A percentile compares a stretch with the other conserved stretches of the same genome.
Conservation (phyloP, 352 stramenopile species). For the Globisporangium spinosum region DNA sequence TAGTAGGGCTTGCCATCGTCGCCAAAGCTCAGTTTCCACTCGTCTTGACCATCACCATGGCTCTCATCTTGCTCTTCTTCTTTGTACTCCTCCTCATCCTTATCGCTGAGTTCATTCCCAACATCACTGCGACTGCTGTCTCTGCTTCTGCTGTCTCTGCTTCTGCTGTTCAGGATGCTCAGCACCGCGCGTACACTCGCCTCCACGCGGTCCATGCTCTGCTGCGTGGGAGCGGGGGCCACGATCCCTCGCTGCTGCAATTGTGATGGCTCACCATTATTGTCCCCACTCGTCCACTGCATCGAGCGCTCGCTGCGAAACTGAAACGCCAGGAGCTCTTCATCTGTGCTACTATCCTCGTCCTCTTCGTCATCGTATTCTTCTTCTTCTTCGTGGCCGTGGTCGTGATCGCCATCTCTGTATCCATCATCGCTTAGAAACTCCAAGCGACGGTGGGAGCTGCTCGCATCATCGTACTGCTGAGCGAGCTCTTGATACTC, state of each 20-base stretch:
- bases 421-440: not conserved
- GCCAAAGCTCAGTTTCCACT: conserved; percentile 6
- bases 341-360: not conserved
- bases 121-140: conserved; percentile 19
- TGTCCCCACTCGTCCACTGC: not conserved
- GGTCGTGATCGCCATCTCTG: not conserved
- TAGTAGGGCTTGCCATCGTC: conserved; percentile 18
- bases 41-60: not conserved
- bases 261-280: not conserved
- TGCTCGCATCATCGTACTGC: not conserved
- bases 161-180: conserved; percentile 39
- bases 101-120: conserved; percentile 19
- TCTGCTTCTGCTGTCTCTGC: conserved; percentile 25
- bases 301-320: conserved; percentile 8
- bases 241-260: not conserved
- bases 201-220: conserved; percentile 42
- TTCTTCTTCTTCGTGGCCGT: not conserved
- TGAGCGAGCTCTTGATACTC: not conserved
- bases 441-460: not conserved
- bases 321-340: conserved; percentile 13
- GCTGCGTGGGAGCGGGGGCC: conserved; percentile 8
- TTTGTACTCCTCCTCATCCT: conserved; percentile 14
- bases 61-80: conserved; percentile 8
- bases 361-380: not conserved
- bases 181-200: conserved; percentile 47